A percentile compares a stretch with the other conserved stretches of the same genome.
Conservation (phyloP, 176 grass and related monocot species). For the Carex parvula region DNA sequence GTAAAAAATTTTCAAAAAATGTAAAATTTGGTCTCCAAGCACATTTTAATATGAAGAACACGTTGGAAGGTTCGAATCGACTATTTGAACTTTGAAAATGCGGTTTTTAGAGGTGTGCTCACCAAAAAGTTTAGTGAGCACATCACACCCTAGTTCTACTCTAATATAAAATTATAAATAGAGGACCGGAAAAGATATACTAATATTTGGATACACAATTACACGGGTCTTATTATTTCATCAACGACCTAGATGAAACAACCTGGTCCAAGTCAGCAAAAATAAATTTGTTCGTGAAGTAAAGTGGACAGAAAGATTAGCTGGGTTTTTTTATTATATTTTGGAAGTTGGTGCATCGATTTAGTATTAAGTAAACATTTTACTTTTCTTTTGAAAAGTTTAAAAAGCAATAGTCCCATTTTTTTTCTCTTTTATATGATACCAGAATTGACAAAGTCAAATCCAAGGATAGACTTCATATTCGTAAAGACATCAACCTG, state of each 20-base stretch:
- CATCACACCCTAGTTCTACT: too few relatives aligned
- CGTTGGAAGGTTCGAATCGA: too few relatives aligned
- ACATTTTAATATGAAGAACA: too few relatives aligned
- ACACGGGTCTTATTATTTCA: not conserved
- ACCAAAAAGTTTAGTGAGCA: too few relatives aligned
- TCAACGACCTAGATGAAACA: not conserved
- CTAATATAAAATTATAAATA: too few relatives aligned
- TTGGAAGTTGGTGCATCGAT: not conserved
- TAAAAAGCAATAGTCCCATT: not conserved
- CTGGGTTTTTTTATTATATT: not conserved
- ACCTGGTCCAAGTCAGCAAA: not conserved
- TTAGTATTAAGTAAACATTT: not conserved
- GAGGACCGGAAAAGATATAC: not conserved
- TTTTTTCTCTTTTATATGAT: not conserved
- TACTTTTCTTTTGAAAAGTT: too few relatives aligned
- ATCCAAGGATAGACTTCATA: not conserved
- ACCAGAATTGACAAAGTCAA: not conserved
- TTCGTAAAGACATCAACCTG: not conserved
- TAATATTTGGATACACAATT: not conserved
- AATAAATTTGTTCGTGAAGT: not conserved
- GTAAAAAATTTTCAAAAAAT: too few relatives aligned
- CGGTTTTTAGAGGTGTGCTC: too few relatives aligned
- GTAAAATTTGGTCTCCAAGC: too few relatives aligned
- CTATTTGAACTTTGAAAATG: too few relatives aligned
- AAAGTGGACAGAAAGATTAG: not conserved